Percentiles rank a stretch among this genome's conserved stretches.
Evolutionary conservation across 805 yeast genomes (phyloP).

Genomic region (Candida xiaguanensis): DNA sequence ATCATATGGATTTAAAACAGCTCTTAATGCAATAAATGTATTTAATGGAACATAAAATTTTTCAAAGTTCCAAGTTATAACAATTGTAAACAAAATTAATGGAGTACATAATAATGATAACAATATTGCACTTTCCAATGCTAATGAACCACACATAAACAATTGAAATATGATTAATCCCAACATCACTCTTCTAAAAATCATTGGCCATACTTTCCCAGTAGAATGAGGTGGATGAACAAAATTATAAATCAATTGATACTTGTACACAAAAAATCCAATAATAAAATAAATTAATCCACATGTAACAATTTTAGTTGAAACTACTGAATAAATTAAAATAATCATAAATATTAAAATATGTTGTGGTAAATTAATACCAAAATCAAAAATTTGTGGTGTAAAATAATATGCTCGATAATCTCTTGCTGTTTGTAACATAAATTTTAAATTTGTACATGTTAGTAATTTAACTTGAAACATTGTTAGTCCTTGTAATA

Average conservation of each 20-base stretch:
- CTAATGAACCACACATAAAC: slow-evolving; percentile 63
- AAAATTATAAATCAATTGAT: slow-evolving; percentile 57
- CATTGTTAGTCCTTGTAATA: slow-evolving; percentile 82
- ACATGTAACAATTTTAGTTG: slow-evolving; percentile 56
- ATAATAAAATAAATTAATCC: slow-evolving; percentile 54
- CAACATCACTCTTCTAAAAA: slow-evolving; percentile 51
- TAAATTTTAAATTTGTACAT: slow-evolving; percentile 46
- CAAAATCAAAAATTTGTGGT: slow-evolving; percentile 59
- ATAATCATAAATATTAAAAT: slow-evolving; percentile 56
- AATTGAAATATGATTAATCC: slow-evolving; percentile 55
- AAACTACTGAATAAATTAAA: slow-evolving; percentile 56
- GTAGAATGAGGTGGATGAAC: slow-evolving; percentile 66
- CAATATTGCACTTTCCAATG: slow-evolving; percentile 53
- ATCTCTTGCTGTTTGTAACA: slow-evolving; percentile 74
- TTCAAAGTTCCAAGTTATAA: slow-evolving; percentile 49
- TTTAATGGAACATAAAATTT: slow-evolving; percentile 51
- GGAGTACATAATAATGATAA: slow-evolving; percentile 49
- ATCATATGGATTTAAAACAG: slow-evolving; percentile 44
- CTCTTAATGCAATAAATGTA: slow-evolving; percentile 55
- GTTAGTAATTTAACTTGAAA: slow-evolving; percentile 84
- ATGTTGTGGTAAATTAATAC: slow-evolving; percentile 60
- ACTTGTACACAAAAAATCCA: slow-evolving; percentile 59
- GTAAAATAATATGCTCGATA: slow-evolving; percentile 62
- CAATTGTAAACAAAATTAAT: slow-evolving; percentile 42
- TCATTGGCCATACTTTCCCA: slow-evolving; percentile 66